Evolutionary conservation across 345 rosid species (phyloP).

Genomic region (Salix caprea): DNA sequence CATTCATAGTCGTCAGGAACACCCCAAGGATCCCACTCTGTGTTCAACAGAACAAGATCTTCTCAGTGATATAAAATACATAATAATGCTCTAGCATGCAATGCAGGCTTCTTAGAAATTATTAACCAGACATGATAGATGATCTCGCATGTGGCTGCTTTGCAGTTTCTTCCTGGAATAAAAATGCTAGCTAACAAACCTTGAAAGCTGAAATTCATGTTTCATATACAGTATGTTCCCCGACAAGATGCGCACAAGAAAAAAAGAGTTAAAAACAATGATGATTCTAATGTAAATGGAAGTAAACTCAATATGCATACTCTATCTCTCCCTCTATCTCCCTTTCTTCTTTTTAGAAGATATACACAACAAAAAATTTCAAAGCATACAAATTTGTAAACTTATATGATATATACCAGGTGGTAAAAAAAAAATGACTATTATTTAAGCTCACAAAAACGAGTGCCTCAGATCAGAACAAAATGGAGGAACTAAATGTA

Average conservation of each 20-base stretch:
- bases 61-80: background rate
- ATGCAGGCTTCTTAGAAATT: background rate
- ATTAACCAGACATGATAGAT: background rate
- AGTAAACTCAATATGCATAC: background rate
- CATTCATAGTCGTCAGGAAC: slow-evolving; percentile 91
- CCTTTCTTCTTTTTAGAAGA: background rate
- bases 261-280: background rate
- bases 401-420: background rate
- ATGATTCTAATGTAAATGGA: background rate
- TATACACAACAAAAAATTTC: background rate
- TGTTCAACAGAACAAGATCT: slow-evolving; percentile 1
- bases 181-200: background rate
- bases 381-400: background rate
- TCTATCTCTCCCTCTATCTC: too few relatives aligned
- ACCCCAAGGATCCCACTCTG: slow-evolving; percentile 99
- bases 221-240: background rate
- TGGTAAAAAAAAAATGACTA: background rate
- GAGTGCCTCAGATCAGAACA: background rate
- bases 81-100: background rate
- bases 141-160: background rate
- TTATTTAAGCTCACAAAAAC: background rate
- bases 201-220: background rate
- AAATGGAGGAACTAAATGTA: background rate
- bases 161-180: background rate
- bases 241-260: background rate